Evolutionary conservation across 2,329 filamentous ascomycete species (phyloP).

Genomic region (Colletotrichum eleusines): DNA sequence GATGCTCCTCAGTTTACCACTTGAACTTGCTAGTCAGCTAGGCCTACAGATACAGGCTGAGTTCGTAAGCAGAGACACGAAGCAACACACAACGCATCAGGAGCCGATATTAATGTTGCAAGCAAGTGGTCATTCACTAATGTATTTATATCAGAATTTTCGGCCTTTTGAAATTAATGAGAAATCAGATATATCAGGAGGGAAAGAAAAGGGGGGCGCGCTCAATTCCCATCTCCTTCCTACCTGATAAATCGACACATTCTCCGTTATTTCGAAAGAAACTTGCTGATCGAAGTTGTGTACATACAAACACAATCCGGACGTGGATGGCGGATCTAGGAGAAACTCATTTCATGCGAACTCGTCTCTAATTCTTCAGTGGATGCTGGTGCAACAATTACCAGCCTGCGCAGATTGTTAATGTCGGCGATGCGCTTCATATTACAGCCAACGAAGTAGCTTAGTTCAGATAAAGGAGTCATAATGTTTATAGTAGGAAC

Average conservation of each 20-base stretch:
- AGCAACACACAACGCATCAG: no score
- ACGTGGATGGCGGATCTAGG: no score
- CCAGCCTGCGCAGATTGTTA: background rate
- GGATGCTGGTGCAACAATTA: background rate
- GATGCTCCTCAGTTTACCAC: no score
- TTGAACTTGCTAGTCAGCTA: no score
- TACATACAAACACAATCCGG: background rate
- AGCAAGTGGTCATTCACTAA: no score
- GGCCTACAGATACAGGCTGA: no score
- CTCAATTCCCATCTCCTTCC: no score
- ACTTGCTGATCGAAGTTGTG: background rate
- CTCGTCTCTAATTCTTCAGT: background rate
- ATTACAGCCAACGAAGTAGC: background rate
- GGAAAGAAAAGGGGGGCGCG: no score
- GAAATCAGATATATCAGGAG: no score
- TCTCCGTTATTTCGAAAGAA: background rate
- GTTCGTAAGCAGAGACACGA: no score
- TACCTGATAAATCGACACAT: background rate
- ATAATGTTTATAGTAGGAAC: background rate
- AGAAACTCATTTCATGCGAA: background rate
- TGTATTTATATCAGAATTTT: no score
- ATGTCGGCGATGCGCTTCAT: background rate
- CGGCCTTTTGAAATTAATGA: no score
- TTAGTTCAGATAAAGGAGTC: fast-evolving
- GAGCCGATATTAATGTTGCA: background rate